phyloP scores from a whole-genome alignment of 2,329 filamentous ascomycete species.

The Arthroderma sp. region DNA sequence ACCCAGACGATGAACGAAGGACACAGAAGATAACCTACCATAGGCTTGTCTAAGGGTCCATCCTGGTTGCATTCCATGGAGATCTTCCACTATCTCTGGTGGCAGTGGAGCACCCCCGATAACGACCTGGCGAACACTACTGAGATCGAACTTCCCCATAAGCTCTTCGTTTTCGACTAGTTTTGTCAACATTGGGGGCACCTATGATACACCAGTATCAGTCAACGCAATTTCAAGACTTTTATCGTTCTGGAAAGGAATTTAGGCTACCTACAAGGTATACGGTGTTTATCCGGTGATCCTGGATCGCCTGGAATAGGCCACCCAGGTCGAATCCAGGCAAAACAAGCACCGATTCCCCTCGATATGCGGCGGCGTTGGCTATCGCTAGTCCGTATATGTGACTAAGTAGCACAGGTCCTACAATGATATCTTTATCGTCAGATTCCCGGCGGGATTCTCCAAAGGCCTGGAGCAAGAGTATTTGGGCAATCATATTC shows the following conservation, averaged over 20 bases:
- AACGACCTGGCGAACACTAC: constrained; percentile 50
- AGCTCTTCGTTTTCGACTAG: constrained; percentile 50
- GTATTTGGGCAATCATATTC: constrained; percentile 59
- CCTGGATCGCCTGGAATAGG: constrained; percentile 49
- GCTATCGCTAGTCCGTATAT: constrained; percentile 61
- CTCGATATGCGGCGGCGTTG: constrained; percentile 49
- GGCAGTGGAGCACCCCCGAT: constrained; percentile 62
- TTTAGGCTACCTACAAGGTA: constrained; percentile 41
- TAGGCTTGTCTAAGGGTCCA: constrained; percentile 58
- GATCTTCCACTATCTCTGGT: constrained; percentile 51
- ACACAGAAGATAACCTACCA: constrained; percentile 22
- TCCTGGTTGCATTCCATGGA: constrained; percentile 45
- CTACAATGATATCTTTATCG: constrained; percentile 42
- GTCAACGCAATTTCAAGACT: background rate
- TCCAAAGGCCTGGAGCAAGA: constrained; percentile 46
- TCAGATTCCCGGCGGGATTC: constrained; percentile 34
- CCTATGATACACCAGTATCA: constrained; percentile 8
- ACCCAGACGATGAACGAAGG: background rate
- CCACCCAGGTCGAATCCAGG: constrained; percentile 57
- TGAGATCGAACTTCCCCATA: constrained; percentile 54
- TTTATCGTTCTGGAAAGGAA: background rate
- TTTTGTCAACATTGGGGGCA: constrained; percentile 59
- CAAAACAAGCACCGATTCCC: constrained; percentile 58
- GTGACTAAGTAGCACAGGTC: constrained; percentile 59
- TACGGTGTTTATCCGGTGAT: constrained; percentile 51